Evolutionary conservation across 176 grass and related monocot genomes (phyloP).

Genomic region (Panicum miliaceum): DNA sequence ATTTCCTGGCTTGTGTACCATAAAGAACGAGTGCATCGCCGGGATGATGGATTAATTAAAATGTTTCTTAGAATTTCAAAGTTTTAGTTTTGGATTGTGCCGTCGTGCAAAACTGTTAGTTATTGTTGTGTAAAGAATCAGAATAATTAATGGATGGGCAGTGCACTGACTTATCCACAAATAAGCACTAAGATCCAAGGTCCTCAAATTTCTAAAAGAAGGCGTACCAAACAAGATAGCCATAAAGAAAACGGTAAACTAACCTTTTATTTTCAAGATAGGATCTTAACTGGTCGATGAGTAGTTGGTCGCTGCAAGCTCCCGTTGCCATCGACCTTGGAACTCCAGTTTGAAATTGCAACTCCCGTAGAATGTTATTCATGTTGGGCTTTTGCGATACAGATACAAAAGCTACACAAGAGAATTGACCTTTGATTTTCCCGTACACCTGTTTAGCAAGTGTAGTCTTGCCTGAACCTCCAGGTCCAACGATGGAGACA

Average conservation of each 20-base stretch:
- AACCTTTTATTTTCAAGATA: not conserved
- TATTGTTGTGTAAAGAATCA: not conserved
- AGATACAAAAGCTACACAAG: not conserved
- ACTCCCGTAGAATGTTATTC: not conserved
- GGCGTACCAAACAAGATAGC: too few relatives aligned
- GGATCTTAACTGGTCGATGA: not conserved
- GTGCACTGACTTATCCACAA: too few relatives aligned
- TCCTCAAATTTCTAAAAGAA: too few relatives aligned
- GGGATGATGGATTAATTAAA: not conserved
- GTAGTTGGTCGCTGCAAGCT: not conserved
- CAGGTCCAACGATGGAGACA: not conserved
- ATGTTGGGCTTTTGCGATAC: constrained; percentile 15
- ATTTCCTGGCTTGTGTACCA: not conserved
- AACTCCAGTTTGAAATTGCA: not conserved
- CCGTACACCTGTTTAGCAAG: not conserved
- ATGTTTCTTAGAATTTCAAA: not conserved
- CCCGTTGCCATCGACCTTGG: not conserved
- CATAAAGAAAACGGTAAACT: not conserved
- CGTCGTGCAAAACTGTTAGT: not conserved
- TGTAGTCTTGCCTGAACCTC: constrained; percentile 19
- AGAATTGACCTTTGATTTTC: not conserved
- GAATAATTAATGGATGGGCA: not conserved
- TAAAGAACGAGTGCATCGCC: not conserved
- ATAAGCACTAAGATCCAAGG: too few relatives aligned
- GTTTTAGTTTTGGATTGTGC: not conserved